Evolutionary conservation across 1,139 yeast genomes (phyloP).

Genomic region (Lodderomyces jiufengensis): DNA sequence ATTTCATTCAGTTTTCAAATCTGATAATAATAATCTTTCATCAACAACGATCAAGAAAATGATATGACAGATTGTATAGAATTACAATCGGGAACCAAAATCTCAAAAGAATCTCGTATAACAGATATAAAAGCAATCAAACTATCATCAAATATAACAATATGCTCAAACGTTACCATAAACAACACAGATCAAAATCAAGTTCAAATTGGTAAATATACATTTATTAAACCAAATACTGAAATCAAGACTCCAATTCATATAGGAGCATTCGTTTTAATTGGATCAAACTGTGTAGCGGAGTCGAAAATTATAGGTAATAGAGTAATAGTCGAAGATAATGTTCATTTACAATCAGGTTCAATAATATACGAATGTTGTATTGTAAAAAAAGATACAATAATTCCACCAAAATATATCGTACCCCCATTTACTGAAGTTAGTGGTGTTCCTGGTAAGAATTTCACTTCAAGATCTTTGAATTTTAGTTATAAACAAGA

Average conservation of each 20-base stretch:
- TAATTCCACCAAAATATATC: conserved; percentile 52
- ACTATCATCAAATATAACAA: conserved; percentile 18
- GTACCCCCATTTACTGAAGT: conserved; percentile 62
- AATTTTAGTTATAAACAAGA: conserved; percentile 38
- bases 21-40: no score
- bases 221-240: conserved; percentile 32
- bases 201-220: conserved; percentile 44
- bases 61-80: conserved; percentile 36
- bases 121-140: conserved; percentile 6
- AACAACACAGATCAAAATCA: conserved; percentile 8
- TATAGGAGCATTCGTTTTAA: conserved; percentile 57
- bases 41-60: no score
- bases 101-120: conserved; percentile 44
- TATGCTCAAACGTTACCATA: conserved; percentile 36
- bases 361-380: conserved; percentile 64
- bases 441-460: conserved; percentile 33
- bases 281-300: conserved; percentile 44
- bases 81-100: conserved; percentile 54
- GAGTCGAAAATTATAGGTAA: conserved; percentile 53
- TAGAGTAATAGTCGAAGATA: conserved; percentile 49
- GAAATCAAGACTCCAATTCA: conserved; percentile 9
- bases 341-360: conserved; percentile 38
- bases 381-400: conserved; percentile 44
- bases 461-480: conserved; percentile 29
- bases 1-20: no score